Percentiles rank a stretch among this genome's conserved stretches.
phyloP scores from a whole-genome alignment of 202 grass and related monocot genomes.

The Cymbopogon flexuosus region DNA sequence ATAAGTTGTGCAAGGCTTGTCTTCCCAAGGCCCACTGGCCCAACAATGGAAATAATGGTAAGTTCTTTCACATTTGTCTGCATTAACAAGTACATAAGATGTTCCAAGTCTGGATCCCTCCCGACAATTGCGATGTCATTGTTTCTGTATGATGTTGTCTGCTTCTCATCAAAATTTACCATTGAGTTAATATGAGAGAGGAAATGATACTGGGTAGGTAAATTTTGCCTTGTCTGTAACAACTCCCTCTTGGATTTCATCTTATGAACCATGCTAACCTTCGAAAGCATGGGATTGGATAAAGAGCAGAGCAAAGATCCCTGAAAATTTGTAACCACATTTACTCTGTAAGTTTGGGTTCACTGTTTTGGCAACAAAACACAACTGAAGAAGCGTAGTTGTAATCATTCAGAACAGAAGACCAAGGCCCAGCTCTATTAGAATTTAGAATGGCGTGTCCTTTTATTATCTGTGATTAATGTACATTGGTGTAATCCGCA shows the following conservation, averaged over 20 bases:
- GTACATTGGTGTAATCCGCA: neutral
- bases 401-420: neutral
- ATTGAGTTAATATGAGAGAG: slow-evolving; percentile 28
- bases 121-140: slow-evolving; percentile 25
- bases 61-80: slow-evolving; percentile 11
- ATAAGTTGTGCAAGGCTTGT: slow-evolving; percentile 39
- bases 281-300: slow-evolving; percentile 36
- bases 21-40: slow-evolving; percentile 44
- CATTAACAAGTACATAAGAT: slow-evolving; percentile 26
- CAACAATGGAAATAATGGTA: slow-evolving; percentile 47
- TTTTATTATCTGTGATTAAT: neutral
- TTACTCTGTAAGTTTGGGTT: neutral
- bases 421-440: neutral
- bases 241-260: slow-evolving; percentile 45
- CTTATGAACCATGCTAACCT: slow-evolving; percentile 46
- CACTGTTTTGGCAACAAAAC: neutral
- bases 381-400: neutral
- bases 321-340: slow-evolving; percentile 22
- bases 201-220: slow-evolving; percentile 42
- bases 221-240: slow-evolving; percentile 30
- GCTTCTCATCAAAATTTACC: slow-evolving; percentile 31
- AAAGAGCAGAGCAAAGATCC: slow-evolving; percentile 41
- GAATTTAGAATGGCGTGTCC: neutral
- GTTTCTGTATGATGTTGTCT: slow-evolving; percentile 44
- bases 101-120: slow-evolving; percentile 27